Evolutionary conservation across 2,329 filamentous ascomycete genomes (phyloP).

Genomic region (Cladophialophora exuberans): DNA sequence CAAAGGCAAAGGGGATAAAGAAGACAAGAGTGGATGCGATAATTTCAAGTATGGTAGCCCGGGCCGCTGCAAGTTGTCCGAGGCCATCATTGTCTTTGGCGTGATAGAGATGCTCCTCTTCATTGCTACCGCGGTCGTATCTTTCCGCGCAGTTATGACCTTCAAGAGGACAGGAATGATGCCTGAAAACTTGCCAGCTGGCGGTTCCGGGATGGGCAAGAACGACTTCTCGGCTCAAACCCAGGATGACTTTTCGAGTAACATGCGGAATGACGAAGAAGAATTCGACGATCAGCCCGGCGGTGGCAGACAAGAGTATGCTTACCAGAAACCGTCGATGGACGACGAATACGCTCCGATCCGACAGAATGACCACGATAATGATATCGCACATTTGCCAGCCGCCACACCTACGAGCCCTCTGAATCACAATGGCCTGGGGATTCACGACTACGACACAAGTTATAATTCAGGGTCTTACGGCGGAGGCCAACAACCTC

Average conservation of each 20-base stretch:
- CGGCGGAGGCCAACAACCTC: conserved; percentile 24
- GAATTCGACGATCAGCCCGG: conserved; percentile 44
- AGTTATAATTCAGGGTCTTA: conserved; percentile 45
- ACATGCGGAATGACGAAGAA: conserved; percentile 45
- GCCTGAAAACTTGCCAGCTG: conserved; percentile 47
- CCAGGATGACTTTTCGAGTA: conserved; percentile 53
- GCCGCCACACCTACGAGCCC: conserved; percentile 34
- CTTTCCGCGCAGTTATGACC: conserved; percentile 58
- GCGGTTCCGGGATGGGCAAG: conserved; percentile 25
- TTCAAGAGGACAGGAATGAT: conserved; percentile 61
- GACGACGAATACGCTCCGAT: conserved; percentile 57
- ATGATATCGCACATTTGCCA: conserved; percentile 40
- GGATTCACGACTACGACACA: conserved; percentile 47
- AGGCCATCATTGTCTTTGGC: conserved; percentile 59
- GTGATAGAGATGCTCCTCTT: conserved; percentile 64
- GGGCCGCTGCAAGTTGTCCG: conserved; percentile 60
- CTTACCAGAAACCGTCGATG: conserved; percentile 51
- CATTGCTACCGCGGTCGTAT: conserved; percentile 55
- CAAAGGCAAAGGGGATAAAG: conserved; percentile 50
- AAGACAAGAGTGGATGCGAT: conserved; percentile 53
- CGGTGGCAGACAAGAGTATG: conserved; percentile 43
- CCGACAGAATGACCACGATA: conserved; percentile 49
- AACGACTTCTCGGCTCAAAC: conserved; percentile 54
- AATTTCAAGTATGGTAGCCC: conserved; percentile 59
- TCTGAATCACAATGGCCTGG: conserved; percentile 39